phyloP scores from a whole-genome alignment of 2,329 filamentous ascomycete species.

The Aspergillus fischeri region DNA sequence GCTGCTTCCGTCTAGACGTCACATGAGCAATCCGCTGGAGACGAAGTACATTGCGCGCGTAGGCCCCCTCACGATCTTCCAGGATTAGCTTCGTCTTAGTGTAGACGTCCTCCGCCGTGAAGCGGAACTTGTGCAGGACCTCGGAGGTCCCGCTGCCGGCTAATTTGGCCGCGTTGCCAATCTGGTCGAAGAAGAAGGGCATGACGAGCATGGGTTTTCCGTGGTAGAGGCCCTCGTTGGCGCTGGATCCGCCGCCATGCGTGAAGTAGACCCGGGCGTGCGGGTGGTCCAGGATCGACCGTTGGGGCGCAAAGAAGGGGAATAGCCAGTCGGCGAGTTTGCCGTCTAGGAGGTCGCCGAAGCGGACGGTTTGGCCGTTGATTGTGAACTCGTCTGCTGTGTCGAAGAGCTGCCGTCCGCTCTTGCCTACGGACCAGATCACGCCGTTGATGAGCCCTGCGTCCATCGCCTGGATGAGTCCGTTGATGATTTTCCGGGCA shows the following conservation, averaged over 20 bases:
- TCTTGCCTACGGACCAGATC: slow-evolving; percentile 35
- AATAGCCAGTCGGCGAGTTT: slow-evolving; percentile 29
- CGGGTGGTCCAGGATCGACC: slow-evolving; percentile 36
- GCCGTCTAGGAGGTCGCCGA: slow-evolving; percentile 26
- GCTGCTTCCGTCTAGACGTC: slow-evolving; percentile 35
- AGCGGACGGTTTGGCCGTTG: background rate
- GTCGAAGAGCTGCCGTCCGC: slow-evolving; percentile 16
- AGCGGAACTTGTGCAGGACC: slow-evolving; percentile 35
- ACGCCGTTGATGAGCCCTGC: slow-evolving; percentile 35
- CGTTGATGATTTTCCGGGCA: slow-evolving; percentile 31
- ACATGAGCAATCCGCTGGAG: slow-evolving; percentile 39
- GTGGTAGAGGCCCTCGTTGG: slow-evolving; percentile 42
- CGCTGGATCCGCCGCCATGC: slow-evolving; percentile 41
- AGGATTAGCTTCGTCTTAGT: slow-evolving; percentile 25
- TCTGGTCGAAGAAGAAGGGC: slow-evolving; percentile 43
- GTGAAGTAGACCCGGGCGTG: slow-evolving; percentile 34
- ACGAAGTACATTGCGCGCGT: slow-evolving; percentile 32
- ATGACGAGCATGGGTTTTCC: slow-evolving; percentile 36
- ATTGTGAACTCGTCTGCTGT: background rate
- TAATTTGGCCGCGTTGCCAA: slow-evolving; percentile 36
- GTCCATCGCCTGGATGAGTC: slow-evolving; percentile 13
- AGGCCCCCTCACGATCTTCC: slow-evolving; percentile 26
- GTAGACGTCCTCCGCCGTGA: slow-evolving; percentile 31
- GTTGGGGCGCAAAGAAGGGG: slow-evolving; percentile 39
- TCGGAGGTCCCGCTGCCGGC: slow-evolving; percentile 32